Base-by-base conservation (phyloP, 139 green algal genomes). In the Monoraphidium neglectum region DNA sequence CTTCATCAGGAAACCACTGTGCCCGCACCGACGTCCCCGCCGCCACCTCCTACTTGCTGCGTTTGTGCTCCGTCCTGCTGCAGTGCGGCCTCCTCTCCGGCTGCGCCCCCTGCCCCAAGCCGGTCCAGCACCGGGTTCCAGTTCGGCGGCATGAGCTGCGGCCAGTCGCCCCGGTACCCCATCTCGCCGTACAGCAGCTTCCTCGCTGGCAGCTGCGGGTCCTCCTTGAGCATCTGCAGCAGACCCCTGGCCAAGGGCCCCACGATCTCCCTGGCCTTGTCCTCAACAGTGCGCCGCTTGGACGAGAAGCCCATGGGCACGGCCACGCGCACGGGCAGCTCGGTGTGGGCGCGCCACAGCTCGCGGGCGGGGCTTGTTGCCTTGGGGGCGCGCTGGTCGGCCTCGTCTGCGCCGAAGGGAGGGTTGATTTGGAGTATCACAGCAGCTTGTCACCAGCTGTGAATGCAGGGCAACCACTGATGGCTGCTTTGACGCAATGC, bases 151-250 rank as follows among this genome's bases (percentile, higher is more conserved):
- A 81, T 62, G 28, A 86, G 46, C 49, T 74, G 30, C 2, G 81
- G 81, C 81, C 81, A 86, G 74, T 86, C 81, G 1, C 81, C 81
- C 56, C 81, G 51, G 71, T 77, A 86, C 46, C 81, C 81, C 16
- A 38, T 49, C 71, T 83, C 77, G 38, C 81, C 72, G 72, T 86
- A 86, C 32, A 76, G 57, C 21, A 46, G 56, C 76, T 86, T 86
- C 53, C 69, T 63, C 0, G 67, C 64, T 1, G 57, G 35, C 46
- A 86, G 43, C 46, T 78, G 40, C 4, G 64, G 56, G n/a, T 66
- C 57, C 71, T 83, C 70, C 77, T 86, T 78, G 0, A 66, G 70
- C 65, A 69, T 36, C 36, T 66, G 62, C 21, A 66, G 32, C 59
- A 72, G 21, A 1, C 53, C 56, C 43, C 36, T 70, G 46, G 72